Evolutionary conservation across 495 filamentous ascomycete genomes (phyloP), one percentile per base, ranked within the genome.

Genomic region (Tetracladium marchalianum): DNA sequence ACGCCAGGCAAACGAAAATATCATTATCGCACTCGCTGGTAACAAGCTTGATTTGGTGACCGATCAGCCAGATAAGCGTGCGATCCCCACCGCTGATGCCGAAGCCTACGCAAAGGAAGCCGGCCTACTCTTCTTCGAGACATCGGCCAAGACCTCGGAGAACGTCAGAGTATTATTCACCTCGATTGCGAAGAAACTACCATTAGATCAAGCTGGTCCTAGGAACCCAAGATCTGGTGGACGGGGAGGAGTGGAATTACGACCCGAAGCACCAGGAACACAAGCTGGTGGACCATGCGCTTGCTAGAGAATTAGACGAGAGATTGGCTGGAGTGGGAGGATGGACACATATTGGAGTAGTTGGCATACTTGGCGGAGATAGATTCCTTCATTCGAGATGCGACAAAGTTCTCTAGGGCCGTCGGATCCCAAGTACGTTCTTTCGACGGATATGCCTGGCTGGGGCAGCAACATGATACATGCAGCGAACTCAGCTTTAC

Each of bases 1-100:
- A 66, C 79, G 92, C 49, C 92, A 98, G 71, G 93, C 93, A 35
- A 97, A 97, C 69, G 92, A 97, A 68, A 97, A 97, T 65, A 97
- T 98, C 65, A 87, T 98, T 58, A 98, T 98, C 63, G 92, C 92
- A 24, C 77, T 98, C 18, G 92, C 93, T 24, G 92, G 92, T 38
- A 98, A 98, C 75, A 98, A 98, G 70, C 67, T 94, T 51, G 92
- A 98, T 76, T 70, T 98, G 50, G 92, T 94, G 40, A 82, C 77
- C 41, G 87, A 88, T 55, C 80, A 82, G 51, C 90, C 90, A 18
- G 86, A 92, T 62, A 96, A 96, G 77, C 82, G 92, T 55, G 93
- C 89, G 3, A 89, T 98, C 45, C 60, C 77, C 31, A 83, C 86
- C 8, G 80, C 82, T 31, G 93, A 97, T 59, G 92, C 92, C 52